These are phyloP conservation scores for Lasiodiplodia sp. DNA, from an alignment of 2,329 filamentous ascomycete genomes.

Conservation along the genomic window DNA sequence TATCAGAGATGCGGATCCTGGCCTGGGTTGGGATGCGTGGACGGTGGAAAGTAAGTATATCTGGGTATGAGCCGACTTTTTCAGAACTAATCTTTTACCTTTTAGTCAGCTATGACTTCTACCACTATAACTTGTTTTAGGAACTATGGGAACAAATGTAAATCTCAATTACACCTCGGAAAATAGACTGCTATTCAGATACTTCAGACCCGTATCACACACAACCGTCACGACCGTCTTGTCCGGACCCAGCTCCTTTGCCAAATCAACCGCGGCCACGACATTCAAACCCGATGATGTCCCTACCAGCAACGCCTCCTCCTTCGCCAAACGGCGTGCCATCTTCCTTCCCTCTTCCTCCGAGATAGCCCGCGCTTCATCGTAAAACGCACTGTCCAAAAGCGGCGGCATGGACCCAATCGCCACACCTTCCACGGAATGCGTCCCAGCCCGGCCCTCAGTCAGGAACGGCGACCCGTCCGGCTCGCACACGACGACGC, in stretches of 20 bases:
- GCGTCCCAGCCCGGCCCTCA: neutral
- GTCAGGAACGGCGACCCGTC: neutral
- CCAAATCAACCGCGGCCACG: neutral
- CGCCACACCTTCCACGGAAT: neutral
- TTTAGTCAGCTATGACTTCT: no score
- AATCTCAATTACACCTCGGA: neutral
- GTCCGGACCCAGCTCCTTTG: neutral
- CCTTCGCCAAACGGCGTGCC: neutral
- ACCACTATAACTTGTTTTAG: no score
- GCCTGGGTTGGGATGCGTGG: no score
- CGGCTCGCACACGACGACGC: neutral
- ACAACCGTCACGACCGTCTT: slow-evolving; percentile 2
- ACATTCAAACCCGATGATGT: neutral
- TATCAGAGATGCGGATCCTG: no score
- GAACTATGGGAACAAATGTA: no score
- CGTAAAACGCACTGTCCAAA: neutral
- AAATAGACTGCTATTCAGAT: slow-evolving; percentile 1
- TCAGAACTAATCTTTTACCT: no score
- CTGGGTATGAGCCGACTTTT: no score
- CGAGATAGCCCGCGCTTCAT: neutral
- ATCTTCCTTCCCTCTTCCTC: neutral
- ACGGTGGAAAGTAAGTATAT: no score
- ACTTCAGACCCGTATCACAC: slow-evolving; percentile 2
- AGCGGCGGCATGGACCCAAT: neutral
- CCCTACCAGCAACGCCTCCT: neutral